Evolutionary conservation across 2,329 filamentous ascomycete genomes (phyloP), one percentile per base, ranked within the genome.

Genomic region (Ascochyta lentis): DNA sequence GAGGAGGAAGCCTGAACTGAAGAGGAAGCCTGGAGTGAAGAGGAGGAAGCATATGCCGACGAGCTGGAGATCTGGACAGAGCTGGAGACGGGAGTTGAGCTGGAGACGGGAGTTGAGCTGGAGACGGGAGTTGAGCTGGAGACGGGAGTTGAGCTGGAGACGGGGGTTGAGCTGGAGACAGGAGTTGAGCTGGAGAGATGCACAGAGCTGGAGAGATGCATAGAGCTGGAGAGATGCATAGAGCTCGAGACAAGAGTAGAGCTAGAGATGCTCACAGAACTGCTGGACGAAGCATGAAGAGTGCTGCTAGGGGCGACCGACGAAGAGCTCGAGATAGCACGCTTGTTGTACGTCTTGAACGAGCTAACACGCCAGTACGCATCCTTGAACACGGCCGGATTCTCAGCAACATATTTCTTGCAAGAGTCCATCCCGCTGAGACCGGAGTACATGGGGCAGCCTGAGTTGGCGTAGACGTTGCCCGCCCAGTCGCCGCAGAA

Each of bases 401-500:
- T 89, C 64, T 82, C 78, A 49, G 81, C 80, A 22, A 96, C 92
- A 70, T 86, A 96, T 27, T 85, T 83, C 42, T 86, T 72, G 79
- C 92, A 96, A 0, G 85, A 58, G 12, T 52, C 57, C 60, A 60
- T 55, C 23, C 51, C 24, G 38, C 31, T 46, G 13, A 65, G 55
- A 15, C 50, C 41, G 1, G 35, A 15, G 13, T 43, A 50, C 42
- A 53, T 58, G 77, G 9, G 81, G 74, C 89, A 92, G 44, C 81
- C 80, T 59, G 86, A 81, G 29, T 74, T 65, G 49, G 68, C 67
- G 86, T 89, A 96, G 29, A 87, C 85, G 34, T 79, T 73, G 23
- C 91, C 91, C 4, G 91, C 92, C 92, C 92, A 96, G 69, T 89
- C 85, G 22, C 92, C 92, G 76, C 92, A 96, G 73, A 96, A 91